Evolutionary conservation across 805 yeast species (phyloP), one percentile per base, ranked within the genome.

Genomic region (Wickerhamiella cacticola): DNA sequence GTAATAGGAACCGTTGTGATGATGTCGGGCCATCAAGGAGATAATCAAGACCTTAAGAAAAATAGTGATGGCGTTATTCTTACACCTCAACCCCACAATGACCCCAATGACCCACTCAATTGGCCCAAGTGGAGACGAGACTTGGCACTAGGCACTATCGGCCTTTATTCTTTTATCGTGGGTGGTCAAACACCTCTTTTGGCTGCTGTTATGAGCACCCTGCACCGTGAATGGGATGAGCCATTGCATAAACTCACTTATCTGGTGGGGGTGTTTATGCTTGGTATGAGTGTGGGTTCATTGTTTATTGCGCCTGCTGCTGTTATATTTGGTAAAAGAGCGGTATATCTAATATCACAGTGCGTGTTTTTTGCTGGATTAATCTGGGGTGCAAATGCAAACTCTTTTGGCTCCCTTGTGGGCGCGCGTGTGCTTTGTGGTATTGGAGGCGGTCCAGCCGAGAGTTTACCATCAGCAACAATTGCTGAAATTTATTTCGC

Each of bases 71-170:
- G 82, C 1, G 61, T 78, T 19, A 68, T 78, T 28, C 61, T 78
- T 29, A 62, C 68, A 48, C 83, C 83, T 0, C 83, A 78, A 58
- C 83, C 83, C 4, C 75, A 73, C 33, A 74, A 76, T 53, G 66
- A 72, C 52, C 79, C 80, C 3, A 76, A 78, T 55, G 83, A 78
- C 53, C 83, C 83, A 2, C 64, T 78, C 35, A 78, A 78, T 55
- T 76, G 82, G 83, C 80, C 82, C 1, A 55, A 68, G 6, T 74
- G 79, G 76, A 66, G 74, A 35, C 64, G 80, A 24, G 82, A 77
- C 51, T 50, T 74, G 41, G 74, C 80, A 6, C 61, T 77, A 35
- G 53, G 68, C 9, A 71, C 71, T 15, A 68, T 77, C 28, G 80
- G 81, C 4, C 69, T 74, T 54, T 79, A 73, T 52, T 73, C 76